phyloP scores from a whole-genome alignment of 2,329 filamentous ascomycete genomes.

The Penicillium janthinellum region DNA sequence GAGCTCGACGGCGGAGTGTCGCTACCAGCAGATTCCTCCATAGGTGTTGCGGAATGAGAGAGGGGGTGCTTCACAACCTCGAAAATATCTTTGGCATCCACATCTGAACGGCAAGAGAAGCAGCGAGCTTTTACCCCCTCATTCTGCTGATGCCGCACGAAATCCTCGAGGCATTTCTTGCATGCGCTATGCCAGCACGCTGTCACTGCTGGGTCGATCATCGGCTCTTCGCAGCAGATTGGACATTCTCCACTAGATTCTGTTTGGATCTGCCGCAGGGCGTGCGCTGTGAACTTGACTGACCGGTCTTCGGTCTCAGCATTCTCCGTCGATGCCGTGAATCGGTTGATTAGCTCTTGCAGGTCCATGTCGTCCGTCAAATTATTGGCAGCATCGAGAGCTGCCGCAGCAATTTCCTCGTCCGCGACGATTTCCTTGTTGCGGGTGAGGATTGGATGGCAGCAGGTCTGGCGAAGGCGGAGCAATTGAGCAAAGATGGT shows the following conservation, averaged over 20 bases:
- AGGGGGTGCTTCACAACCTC: constrained; percentile 78
- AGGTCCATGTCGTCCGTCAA: constrained; percentile 96
- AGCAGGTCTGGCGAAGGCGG: constrained; percentile 88
- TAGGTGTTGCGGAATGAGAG: constrained; percentile 41
- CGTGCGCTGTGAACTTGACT: constrained; percentile 80
- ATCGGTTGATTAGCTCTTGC: constrained; percentile 78
- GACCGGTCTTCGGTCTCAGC: constrained; percentile 50
- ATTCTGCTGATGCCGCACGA: constrained; percentile 82
- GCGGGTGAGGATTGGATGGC: constrained; percentile 85
- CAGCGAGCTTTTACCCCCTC: constrained; percentile 76
- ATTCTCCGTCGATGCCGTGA: constrained; percentile 69
- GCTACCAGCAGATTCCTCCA: constrained; percentile 46
- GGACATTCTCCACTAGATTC: constrained; percentile 89
- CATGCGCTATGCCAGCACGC: constrained; percentile 98
- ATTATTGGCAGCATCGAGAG: constrained; percentile 76
- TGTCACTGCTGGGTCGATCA: constrained; percentile 91
- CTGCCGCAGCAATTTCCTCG: constrained; percentile 77
- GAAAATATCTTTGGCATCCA: constrained; percentile 84
- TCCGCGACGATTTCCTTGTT: constrained; percentile 84
- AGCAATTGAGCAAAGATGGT: constrained; percentile 97
- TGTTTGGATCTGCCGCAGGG: constrained; percentile 85
- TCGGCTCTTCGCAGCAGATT: constrained; percentile 92
- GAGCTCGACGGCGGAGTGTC: constrained; percentile 41
- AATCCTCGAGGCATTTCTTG: constrained; percentile 87
- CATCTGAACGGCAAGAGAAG: constrained; percentile 83